These are phyloP conservation scores for Komagataella phaffii DNA, from an alignment of 805 yeast genomes.

Conservation along the genomic window DNA sequence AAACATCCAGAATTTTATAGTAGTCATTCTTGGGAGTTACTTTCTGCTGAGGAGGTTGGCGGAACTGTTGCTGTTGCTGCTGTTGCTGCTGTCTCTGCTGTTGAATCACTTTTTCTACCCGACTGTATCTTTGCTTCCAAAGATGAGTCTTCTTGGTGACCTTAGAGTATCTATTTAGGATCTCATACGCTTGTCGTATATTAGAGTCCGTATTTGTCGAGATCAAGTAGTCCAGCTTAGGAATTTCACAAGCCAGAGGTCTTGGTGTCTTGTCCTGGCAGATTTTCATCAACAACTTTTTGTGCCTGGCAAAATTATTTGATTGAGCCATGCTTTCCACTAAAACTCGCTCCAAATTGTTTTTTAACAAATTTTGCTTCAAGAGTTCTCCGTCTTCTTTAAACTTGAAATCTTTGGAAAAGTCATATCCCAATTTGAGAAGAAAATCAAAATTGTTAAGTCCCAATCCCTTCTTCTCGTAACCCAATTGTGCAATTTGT, in stretches of 20 bases:
- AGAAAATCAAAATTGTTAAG: conserved; percentile 15
- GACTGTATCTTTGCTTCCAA: conserved; percentile 24
- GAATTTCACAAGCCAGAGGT: neutral
- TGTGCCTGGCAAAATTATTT: neutral
- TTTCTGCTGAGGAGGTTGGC: conserved; percentile 6
- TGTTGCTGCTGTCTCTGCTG: conserved; percentile 28
- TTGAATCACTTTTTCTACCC: conserved; percentile 29
- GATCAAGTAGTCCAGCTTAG: neutral
- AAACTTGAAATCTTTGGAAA: conserved; percentile 10
- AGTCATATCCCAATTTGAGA: conserved; percentile 6
- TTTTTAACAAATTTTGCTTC: neutral
- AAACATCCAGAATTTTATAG: conserved; percentile 64
- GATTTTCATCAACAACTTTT: too few relatives aligned
- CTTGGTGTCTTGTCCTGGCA: neutral
- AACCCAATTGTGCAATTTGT: conserved; percentile 5
- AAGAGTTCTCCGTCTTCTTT: conserved; percentile 1
- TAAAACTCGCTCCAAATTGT: neutral
- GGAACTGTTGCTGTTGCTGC: conserved; percentile 14
- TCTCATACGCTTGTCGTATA: conserved; percentile 6
- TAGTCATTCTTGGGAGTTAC: conserved; percentile 38
- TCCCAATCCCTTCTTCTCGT: conserved; percentile 4
- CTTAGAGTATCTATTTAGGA: conserved; percentile 4
- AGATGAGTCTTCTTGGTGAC: neutral
- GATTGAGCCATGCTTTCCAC: neutral
- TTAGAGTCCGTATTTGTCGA: neutral